Base-by-base conservation (phyloP, 768 basidiomycete genomes). In the Suillus cothurnatus region DNA sequence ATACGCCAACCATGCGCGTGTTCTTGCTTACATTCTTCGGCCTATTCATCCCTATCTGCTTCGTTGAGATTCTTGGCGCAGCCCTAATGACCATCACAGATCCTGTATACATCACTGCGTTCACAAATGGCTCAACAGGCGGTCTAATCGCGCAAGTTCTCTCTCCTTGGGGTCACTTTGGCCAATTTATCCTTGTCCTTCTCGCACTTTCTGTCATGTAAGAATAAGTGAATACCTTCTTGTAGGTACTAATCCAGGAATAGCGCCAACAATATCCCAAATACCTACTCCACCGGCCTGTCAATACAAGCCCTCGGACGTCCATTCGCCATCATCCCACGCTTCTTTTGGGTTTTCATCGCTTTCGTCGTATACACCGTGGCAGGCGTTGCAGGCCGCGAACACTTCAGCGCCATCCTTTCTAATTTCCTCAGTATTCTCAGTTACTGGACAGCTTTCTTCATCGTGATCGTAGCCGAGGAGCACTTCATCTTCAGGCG, bases 1-100 rank as follows among this genome's bases (percentile, higher is more conserved):
- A 82, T 61, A 84, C 81, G 2, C 76, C 78, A 11, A 70, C 79
- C 21, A 71, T 72, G 60, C 80, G 79, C 23, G 77, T 86, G 15
- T 86, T 87, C 73, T 39, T 77, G 11, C 66, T 86, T 60, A 86
- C 86, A 0, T 85, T 82, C 70, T 81, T 81, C 43, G 85, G 85
- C 1, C 66, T 86, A 14, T 83, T 78, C 72, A 79, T 86, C 41
- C 85, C 86, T 0, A 77, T 80, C 43, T 70, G 71, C 43, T 84
- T 84, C 66, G 74, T 75, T 8, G 65, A 67, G 19, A 69, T 63
- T 17, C 69, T 84, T 7, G 79, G 81, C 17, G 82, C 81, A 43
- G 69, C 75, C 1, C 70, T 84, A 38, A 76, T 83, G 74, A 81
- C 82, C 1, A 81, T 84, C 49, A 79, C 77, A 1, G 66, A 79